Base-by-base conservation (phyloP, 73 alveolate genomes). In the Breviolum minutum region DNA sequence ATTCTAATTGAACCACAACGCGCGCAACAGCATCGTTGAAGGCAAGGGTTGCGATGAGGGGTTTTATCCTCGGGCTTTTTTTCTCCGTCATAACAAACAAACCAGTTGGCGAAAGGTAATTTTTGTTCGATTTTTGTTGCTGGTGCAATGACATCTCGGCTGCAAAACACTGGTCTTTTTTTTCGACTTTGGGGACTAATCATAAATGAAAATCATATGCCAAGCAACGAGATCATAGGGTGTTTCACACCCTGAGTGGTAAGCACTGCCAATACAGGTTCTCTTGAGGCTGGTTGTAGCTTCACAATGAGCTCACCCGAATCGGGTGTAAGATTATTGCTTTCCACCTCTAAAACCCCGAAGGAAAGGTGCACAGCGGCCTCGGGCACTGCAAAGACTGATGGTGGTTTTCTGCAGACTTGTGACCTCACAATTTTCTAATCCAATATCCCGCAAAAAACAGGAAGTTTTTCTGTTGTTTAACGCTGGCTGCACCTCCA, bases 1-100 rank as follows among this genome's bases (percentile, higher is more conserved):
- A 79, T 17, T 79, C 97, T 76, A 91, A 24, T 32, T 40, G 83
- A 29, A 91, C 89, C n/a, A 63, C n/a, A n/a, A 73, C 97, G 24
- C 82, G 97, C 19, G 97, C 97, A 12, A 19, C 27, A 24, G 20
- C 24, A 13, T 79, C 89, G 40, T 79, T 22, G 89, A 71, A 91
- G 66, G 70, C 30, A 63, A 73, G 3, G 19, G 48, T 91, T 32
- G 97, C 54, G 79, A 62, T 54, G 29, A 91, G 79, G 30, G 69
- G 87, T 48, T 60, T 26, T 3, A 64, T 60, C 97, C 97, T 91
- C 48, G 19, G 30, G 10, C 5, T 32, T 22, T 22, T 68, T 68
- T 11, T 66, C 17, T 11, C 74, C 54, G 3, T 40, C 54, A 40
- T 40, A 22, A 2, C 77, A 68, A 68, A 68, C 17, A 68, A 1